Conservation (phyloP, 306 rosid species). For the Acacia confusa region DNA sequence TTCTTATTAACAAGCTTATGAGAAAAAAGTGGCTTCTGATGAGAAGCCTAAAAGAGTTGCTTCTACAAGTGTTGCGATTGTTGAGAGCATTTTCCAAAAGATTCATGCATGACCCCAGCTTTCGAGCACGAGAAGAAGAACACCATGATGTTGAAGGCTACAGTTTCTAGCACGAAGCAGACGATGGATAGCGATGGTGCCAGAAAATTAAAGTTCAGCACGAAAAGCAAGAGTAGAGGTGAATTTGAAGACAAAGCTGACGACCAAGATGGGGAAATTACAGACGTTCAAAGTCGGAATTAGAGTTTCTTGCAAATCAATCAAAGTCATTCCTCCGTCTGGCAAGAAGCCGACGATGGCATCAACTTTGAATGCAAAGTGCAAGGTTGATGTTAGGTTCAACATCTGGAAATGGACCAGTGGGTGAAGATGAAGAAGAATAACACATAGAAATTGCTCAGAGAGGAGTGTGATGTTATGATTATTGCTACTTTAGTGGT, state of each 20-base stretch:
- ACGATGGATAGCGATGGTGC: constrained; percentile 36
- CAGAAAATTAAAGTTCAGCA: constrained; percentile 34
- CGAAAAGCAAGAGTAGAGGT: constrained; percentile 64
- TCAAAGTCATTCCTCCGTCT: constrained; percentile 53
- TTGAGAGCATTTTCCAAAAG: too few species aligned
- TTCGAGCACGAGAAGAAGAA: constrained; percentile 67
- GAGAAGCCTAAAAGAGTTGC: too few species aligned
- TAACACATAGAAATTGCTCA: background rate
- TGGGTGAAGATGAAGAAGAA: constrained; percentile 29
- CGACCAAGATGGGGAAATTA: constrained; percentile 56
- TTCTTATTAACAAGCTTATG: too few species aligned
- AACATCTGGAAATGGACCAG: constrained; percentile 99
- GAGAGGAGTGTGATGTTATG: background rate
- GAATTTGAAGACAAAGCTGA: constrained; percentile 69
- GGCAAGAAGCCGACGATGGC: constrained; percentile 73
- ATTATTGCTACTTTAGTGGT: background rate
- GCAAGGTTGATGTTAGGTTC: constrained; percentile 64
- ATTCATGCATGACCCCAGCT: background rate
- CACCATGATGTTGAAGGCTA: constrained; percentile 59
- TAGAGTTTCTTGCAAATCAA: constrained; percentile 66
- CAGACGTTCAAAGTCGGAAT: constrained; percentile 66
- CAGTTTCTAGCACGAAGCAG: constrained; percentile 35
- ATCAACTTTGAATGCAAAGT: constrained; percentile 56
- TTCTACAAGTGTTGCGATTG: too few species aligned
- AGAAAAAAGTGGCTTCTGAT: too few species aligned